Evolutionary conservation across 179 eudicot species (phyloP).

Genomic region (Sideroxylon spinosum): DNA sequence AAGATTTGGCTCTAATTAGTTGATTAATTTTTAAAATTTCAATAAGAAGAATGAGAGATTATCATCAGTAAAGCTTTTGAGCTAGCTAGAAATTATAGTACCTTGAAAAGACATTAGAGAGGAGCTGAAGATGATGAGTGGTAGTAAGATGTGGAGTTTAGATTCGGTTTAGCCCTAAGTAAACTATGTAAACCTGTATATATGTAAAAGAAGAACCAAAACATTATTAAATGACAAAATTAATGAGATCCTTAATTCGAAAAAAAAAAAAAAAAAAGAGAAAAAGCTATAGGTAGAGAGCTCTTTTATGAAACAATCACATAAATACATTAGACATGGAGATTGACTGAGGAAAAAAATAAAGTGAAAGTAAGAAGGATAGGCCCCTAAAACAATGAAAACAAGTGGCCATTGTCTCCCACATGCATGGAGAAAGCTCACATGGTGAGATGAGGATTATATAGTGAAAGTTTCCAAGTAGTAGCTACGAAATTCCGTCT

Average conservation of each 20-base stretch:
- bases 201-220: constrained; percentile 11
- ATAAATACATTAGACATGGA: constrained; percentile 31
- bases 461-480: constrained; percentile 20
- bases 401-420: constrained; percentile 29
- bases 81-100: constrained; percentile 6
- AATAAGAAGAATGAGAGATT: background rate
- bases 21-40: background rate
- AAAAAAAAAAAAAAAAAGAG: too few species aligned
- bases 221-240: background rate
- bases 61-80: background rate
- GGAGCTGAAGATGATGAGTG: constrained; percentile 38
- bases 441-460: constrained; percentile 19
- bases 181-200: constrained; percentile 44
- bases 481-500: background rate
- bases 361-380: constrained; percentile 30
- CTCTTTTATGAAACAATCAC: constrained; percentile 11
- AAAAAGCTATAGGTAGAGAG: background rate
- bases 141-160: constrained; percentile 37
- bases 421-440: constrained; percentile 7
- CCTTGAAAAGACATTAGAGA: constrained; percentile 39
- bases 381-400: constrained; percentile 31
- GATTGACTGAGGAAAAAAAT: constrained; percentile 24
- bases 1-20: background rate
- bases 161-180: constrained; percentile 34
- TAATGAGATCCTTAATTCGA: background rate